Evolutionary conservation across 169 alveolate genomes (phyloP).

Genomic region (Cryptosporidium felis): DNA sequence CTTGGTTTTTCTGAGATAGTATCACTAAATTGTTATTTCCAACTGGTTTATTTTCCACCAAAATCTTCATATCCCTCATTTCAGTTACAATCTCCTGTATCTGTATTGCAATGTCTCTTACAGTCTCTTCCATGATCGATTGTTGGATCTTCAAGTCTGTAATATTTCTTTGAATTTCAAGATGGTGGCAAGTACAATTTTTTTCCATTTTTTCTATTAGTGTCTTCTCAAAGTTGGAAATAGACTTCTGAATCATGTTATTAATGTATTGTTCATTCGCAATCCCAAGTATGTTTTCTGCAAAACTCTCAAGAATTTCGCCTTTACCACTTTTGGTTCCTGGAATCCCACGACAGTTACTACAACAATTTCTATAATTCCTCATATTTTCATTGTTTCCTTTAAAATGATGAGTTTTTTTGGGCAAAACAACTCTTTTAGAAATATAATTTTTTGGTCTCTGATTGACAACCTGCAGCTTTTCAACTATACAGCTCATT

Average conservation of each 20-base stretch:
- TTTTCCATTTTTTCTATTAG: conserved; percentile 21
- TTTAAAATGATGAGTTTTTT: neutral
- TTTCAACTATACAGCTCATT: conserved; percentile 56
- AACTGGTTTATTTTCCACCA: neutral
- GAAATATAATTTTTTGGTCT: conserved; percentile 12
- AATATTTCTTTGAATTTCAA: conserved; percentile 54
- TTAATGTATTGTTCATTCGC: conserved; percentile 33
- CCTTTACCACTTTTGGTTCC: neutral
- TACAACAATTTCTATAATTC: conserved; percentile 25
- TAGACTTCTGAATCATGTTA: conserved; percentile 9
- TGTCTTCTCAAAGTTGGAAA: neutral
- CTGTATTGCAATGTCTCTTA: conserved; percentile 56
- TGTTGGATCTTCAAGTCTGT: conserved; percentile 59
- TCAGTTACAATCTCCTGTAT: conserved; percentile 32
- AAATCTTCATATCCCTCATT: conserved; percentile 12
- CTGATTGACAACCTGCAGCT: conserved; percentile 13
- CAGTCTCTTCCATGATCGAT: conserved; percentile 57
- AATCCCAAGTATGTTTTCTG: conserved; percentile 7
- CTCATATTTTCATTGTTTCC: neutral
- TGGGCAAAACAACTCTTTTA: conserved; percentile 38
- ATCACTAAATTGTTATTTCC: neutral
- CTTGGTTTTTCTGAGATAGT: neutral
- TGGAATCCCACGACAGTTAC: neutral
- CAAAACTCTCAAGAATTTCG: neutral
- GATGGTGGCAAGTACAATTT: conserved; percentile 18